phyloP scores from a whole-genome alignment of 2,329 filamentous ascomycete genomes.

The Aspergillus costaricaensis region DNA sequence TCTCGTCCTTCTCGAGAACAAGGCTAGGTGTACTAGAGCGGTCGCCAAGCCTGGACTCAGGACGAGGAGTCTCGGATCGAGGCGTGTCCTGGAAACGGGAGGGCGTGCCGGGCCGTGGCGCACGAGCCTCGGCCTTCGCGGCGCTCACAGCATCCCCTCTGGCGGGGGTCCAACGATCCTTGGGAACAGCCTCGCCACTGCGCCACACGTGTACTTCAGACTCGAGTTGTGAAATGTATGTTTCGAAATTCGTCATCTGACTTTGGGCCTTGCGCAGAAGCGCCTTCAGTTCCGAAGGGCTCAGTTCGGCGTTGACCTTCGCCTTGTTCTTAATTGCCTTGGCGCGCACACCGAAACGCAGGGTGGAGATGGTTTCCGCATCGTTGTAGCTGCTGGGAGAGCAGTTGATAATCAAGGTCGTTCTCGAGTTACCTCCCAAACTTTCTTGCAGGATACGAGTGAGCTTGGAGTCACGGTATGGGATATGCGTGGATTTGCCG shows the following conservation, averaged over 20 bases:
- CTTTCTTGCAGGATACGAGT: constrained; percentile 97
- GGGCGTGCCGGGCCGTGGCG: constrained; percentile 45
- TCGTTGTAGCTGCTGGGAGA: constrained; percentile 99
- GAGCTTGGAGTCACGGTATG: constrained; percentile 96
- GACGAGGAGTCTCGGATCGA: constrained; percentile 62
- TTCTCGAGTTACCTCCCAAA: constrained; percentile 93
- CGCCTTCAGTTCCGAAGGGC: constrained; percentile 89
- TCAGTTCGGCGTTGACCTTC: constrained; percentile 98
- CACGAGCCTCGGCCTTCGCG: constrained; percentile 51
- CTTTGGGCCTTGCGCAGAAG: constrained; percentile 89
- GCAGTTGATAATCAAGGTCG: constrained; percentile 98
- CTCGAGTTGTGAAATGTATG: constrained; percentile 80
- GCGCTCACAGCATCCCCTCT: constrained; percentile 57
- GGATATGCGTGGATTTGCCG: constrained; percentile 93
- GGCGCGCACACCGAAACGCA: constrained; percentile 92
- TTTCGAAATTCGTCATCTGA: constrained; percentile 85
- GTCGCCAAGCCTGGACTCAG: constrained; percentile 71
- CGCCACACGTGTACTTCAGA: constrained; percentile 86
- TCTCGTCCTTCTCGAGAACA: constrained; percentile 90
- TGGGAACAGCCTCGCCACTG: constrained; percentile 81
- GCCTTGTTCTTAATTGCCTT: constrained; percentile 99
- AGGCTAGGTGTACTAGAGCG: constrained; percentile 84
- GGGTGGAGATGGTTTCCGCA: constrained; percentile 84
- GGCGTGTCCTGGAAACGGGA: constrained; percentile 47
- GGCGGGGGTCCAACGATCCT: constrained; percentile 80